Conservation (phyloP, 441 rosid species). For the Jatropha multifida region DNA sequence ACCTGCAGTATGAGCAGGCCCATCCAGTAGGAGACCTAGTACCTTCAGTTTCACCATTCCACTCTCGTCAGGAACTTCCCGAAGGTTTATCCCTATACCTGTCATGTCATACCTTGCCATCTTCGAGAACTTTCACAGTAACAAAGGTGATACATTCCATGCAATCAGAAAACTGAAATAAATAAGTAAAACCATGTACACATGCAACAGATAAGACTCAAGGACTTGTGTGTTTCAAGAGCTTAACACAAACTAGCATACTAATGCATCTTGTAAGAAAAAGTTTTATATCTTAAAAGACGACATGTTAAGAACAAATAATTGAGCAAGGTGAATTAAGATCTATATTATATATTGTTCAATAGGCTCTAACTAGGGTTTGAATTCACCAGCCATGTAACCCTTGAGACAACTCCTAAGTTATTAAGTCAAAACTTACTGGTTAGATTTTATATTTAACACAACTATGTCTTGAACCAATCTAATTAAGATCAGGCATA, state of each 20-base stretch:
- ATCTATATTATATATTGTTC: no score
- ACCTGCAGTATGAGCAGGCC: conserved; percentile 85
- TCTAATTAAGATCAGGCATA: neutral
- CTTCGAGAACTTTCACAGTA: conserved; percentile 71
- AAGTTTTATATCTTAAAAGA: neutral
- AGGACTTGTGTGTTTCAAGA: neutral
- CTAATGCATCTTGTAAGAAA: neutral
- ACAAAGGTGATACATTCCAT: conserved; percentile 34
- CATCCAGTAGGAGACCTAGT: conserved; percentile 76
- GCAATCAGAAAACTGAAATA: conserved; percentile 35
- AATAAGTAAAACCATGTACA: conserved; percentile 22
- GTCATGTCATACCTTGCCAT: conserved; percentile 93
- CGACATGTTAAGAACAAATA: neutral
- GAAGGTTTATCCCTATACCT: conserved; percentile 89
- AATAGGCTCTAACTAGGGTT: no score
- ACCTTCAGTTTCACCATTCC: conserved; percentile 73
- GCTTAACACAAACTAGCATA: neutral
- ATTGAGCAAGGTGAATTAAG: neutral
- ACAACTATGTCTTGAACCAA: neutral
- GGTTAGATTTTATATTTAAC: neutral
- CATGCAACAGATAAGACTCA: neutral
- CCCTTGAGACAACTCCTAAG: no score
- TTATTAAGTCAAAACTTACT: no score
- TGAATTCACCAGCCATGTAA: no score
- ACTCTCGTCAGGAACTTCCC: conserved; percentile 73